Evolutionary conservation across 2,329 filamentous ascomycete genomes (phyloP).

Genomic region (Sclerotiophoma versabilis): DNA sequence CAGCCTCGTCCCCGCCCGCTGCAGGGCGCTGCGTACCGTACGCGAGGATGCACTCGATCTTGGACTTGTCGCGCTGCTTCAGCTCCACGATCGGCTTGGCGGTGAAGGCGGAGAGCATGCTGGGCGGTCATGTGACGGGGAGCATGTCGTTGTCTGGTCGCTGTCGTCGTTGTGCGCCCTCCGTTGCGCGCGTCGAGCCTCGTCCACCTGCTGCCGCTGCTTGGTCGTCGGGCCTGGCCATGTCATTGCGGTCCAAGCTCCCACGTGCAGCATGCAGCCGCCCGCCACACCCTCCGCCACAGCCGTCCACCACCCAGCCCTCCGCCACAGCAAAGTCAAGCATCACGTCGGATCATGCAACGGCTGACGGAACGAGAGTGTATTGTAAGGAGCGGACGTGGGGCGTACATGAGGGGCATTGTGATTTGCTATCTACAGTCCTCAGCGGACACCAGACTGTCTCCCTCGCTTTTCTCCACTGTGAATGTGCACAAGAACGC

Average conservation of each 20-base stretch:
- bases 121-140: slow-evolving; percentile 29
- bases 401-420: slow-evolving; percentile 26
- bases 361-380: slow-evolving; percentile 11
- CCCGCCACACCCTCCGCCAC: neutral
- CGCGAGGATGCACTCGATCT: slow-evolving; percentile 93
- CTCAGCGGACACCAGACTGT: slow-evolving; percentile 28
- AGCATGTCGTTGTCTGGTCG: slow-evolving; percentile 27
- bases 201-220: slow-evolving; percentile 24
- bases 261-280: neutral
- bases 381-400: slow-evolving; percentile 17
- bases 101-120: slow-evolving; percentile 96
- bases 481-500: slow-evolving; percentile 3
- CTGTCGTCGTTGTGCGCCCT: slow-evolving; percentile 24
- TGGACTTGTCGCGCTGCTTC: slow-evolving; percentile 91
- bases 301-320: neutral
- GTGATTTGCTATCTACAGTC: slow-evolving; percentile 38
- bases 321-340: neutral
- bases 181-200: no score
- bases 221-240: slow-evolving; percentile 34
- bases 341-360: neutral
- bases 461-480: slow-evolving; percentile 29
- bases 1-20: slow-evolving; percentile 21
- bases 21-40: slow-evolving; percentile 67
- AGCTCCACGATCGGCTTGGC: slow-evolving; percentile 97
- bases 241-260: slow-evolving; percentile 20